phyloP scores from a whole-genome alignment of 306 rosid species.

The Quillaja saponaria region DNA sequence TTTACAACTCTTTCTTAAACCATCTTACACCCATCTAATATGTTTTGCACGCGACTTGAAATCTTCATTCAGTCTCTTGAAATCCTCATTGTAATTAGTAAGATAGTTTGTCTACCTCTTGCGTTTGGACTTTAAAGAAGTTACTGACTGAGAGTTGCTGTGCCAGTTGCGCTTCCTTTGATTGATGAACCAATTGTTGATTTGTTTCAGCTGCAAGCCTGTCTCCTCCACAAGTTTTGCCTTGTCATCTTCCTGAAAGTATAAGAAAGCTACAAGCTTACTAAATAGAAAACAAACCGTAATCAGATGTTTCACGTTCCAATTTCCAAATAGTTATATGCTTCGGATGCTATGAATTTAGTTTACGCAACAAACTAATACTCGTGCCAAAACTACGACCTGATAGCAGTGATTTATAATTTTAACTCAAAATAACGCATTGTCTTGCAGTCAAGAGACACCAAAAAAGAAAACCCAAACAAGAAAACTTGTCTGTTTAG shows the following conservation, averaged over 20 bases:
- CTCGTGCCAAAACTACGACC: too few relatives aligned
- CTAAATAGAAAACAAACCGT: not conserved
- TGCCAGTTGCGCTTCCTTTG: slow-evolving; percentile 99
- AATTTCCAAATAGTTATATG: too few relatives aligned
- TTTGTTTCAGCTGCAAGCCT: slow-evolving; percentile 97
- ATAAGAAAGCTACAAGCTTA: not conserved
- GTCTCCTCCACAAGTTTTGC: slow-evolving; percentile 98
- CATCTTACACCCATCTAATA: slow-evolving; percentile 17
- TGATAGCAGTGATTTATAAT: too few relatives aligned
- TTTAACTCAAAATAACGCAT: too few relatives aligned
- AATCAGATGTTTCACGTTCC: not conserved
- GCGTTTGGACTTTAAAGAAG: slow-evolving; percentile 97
- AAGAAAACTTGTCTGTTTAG: too few relatives aligned
- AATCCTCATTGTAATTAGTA: slow-evolving; percentile 9
- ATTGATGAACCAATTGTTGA: slow-evolving; percentile 97
- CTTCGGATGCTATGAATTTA: too few relatives aligned
- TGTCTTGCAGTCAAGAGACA: too few relatives aligned
- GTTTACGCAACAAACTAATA: too few relatives aligned
- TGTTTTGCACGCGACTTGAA: slow-evolving; percentile 5
- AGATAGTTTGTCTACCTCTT: slow-evolving; percentile 53
- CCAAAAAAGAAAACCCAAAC: too few relatives aligned
- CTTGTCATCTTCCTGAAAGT: slow-evolving; percentile 89
- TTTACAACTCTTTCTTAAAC: slow-evolving; percentile 26
- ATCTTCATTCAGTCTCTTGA: not conserved
- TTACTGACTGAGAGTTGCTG: slow-evolving; percentile 88